Evolutionary conservation across 2,329 filamentous ascomycete species (phyloP).

Genomic region (Cladosporium cucumerinum): DNA sequence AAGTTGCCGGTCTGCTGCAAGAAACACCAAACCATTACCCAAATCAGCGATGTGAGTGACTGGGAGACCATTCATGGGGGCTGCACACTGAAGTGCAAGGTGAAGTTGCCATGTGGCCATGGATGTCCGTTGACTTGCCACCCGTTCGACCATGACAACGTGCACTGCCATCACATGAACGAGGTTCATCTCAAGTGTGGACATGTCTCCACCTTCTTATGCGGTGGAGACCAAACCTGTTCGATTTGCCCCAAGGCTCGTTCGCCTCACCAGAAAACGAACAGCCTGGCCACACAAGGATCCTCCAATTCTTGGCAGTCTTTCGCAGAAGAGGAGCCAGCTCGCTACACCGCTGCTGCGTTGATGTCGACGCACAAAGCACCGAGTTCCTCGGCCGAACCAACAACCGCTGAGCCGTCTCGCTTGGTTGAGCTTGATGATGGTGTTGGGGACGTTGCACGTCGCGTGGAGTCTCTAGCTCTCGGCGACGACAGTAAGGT

Average conservation of each 20-base stretch:
- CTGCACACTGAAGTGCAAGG: constrained; percentile 49
- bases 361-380: neutral
- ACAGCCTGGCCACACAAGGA: neutral
- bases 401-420: neutral
- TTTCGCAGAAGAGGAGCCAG: constrained; percentile 21
- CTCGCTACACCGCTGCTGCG: constrained; percentile 12
- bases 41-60: constrained; percentile 45
- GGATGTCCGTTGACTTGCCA: constrained; percentile 53
- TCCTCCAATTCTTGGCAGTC: constrained; percentile 21
- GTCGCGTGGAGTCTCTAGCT: neutral
- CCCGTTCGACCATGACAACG: constrained; percentile 39
- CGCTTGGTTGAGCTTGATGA: neutral
- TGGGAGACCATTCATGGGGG: constrained; percentile 55
- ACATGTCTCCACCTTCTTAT: constrained; percentile 37
- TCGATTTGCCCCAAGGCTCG: constrained; percentile 17
- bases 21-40: constrained; percentile 25
- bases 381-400: neutral
- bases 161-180: constrained; percentile 34
- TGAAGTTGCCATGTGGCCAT: constrained; percentile 50
- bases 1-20: constrained; percentile 27
- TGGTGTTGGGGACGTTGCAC: neutral
- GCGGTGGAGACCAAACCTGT: constrained; percentile 36
- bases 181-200: constrained; percentile 36
- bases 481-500: neutral
- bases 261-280: neutral